Conservation (phyloP, 768 basidiomycete species). For the Kwoniella sp. region DNA sequence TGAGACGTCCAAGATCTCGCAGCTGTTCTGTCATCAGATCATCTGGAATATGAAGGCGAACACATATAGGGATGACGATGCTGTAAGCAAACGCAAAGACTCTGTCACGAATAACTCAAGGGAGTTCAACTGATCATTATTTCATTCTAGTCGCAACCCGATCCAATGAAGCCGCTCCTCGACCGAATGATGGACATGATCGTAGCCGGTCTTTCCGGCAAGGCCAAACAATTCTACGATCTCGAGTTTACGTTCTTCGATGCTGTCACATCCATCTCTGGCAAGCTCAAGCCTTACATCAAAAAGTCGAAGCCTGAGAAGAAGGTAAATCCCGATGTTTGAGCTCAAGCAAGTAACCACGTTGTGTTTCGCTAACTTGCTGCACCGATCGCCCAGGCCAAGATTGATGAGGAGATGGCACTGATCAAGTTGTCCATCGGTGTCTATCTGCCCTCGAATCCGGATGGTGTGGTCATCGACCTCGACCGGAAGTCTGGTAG, state of each 20-base stretch:
- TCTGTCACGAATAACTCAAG: slow-evolving; percentile 41
- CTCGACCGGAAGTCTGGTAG: slow-evolving; percentile 95
- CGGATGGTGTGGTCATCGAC: slow-evolving; percentile 94
- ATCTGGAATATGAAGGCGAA: slow-evolving; percentile 99
- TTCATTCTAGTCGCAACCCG: slow-evolving; percentile 59
- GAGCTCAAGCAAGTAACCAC: not conserved
- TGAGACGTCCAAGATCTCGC: slow-evolving; percentile 95
- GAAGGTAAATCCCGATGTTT: slow-evolving; percentile 64
- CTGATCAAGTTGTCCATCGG: slow-evolving; percentile 91
- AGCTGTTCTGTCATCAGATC: slow-evolving; percentile 97
- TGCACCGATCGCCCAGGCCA: slow-evolving; percentile 64
- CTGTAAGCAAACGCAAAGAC: slow-evolving; percentile 70
- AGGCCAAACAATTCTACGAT: slow-evolving; percentile 85
- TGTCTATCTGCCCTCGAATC: slow-evolving; percentile 95
- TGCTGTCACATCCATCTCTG: slow-evolving; percentile 96
- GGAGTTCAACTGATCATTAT: not conserved
- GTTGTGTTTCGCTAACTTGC: not conserved
- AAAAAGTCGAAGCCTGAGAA: slow-evolving; percentile 95
- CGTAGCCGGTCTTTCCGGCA: slow-evolving; percentile 81
- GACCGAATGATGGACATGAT: slow-evolving; percentile 80
- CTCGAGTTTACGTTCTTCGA: slow-evolving; percentile 94
- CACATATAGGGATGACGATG: slow-evolving; percentile 86
- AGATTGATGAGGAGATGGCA: slow-evolving; percentile 99
- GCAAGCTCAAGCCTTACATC: slow-evolving; percentile 93
- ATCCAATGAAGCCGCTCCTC: slow-evolving; percentile 94